Evolutionary conservation across 73 alveolate genomes (phyloP), one percentile per base, ranked within the genome.

Genomic region (Urostyla sp.): DNA sequence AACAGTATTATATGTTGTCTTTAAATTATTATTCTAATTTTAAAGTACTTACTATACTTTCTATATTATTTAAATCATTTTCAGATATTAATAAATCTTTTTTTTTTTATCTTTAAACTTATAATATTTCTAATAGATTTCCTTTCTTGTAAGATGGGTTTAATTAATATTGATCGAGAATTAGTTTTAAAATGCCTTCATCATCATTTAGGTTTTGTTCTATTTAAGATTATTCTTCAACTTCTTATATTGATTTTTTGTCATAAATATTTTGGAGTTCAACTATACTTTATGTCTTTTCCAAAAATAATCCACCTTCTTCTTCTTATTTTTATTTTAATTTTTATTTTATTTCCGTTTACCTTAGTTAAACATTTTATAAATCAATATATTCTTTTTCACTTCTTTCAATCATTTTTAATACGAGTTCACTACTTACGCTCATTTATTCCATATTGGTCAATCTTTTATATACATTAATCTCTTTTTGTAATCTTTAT

Each of bases 401-500:
- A 49, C 72, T 48, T 44, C 49, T 69, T 16, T 69, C 67, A 11
- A 69, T 45, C 1, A 69, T 28, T 44, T 49, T 45, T 15, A 16
- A 49, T 7, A 69, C 23, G 3, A 69, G 27, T 23, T 44, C 60
- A 13, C 69, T 27, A n/a, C 44, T 44, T 3, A 24, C 13, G 31
- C 15, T 26, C 4, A 7, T 30, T 38, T 30, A 34, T 30, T 16
- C 6, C 36, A 67, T 46, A 34, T 69, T 69, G 30, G 44, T 69
- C 13, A 69, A 36, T 48, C 83, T 45, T n/a, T 32, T 45, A 31
- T 48, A 69, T 8, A 69, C 53, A 30, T 69, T 69, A 23, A 46
- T 69, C 31, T 69, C 83, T 48, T 69, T 45, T 69, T 69, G 44
- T 6, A 69, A 46, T 49, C 83, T 69, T 27, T 69, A 55, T 23